phyloP scores from a whole-genome alignment of 345 rosid genomes.

The Acer yangbiense region DNA sequence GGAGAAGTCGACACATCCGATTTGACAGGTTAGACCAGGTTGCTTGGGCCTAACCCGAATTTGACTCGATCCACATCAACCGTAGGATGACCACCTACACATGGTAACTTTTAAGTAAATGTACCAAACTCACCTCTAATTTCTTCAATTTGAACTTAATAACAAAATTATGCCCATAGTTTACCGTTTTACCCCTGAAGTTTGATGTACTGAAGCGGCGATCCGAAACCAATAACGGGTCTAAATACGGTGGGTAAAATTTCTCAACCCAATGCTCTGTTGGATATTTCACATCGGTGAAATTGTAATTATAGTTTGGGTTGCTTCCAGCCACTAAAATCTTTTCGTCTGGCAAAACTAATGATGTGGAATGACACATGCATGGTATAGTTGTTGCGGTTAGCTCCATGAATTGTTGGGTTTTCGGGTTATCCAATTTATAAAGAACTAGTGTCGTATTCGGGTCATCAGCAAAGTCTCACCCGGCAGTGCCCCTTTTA shows the following conservation, averaged over 20 bases:
- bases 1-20: too few relatives aligned
- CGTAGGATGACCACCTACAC: neutral
- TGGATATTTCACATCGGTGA: constrained; percentile 28
- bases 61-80: too few relatives aligned
- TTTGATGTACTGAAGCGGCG: constrained; percentile 14
- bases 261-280: constrained; percentile 46
- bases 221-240: neutral
- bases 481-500: constrained; percentile 33
- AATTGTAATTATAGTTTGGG: constrained; percentile 36
- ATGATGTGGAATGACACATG: constrained; percentile 46
- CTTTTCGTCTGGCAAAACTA: constrained; percentile 38
- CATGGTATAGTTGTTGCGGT: constrained; percentile 34
- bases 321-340: constrained; percentile 52
- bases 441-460: constrained; percentile 33
- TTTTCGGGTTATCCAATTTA: constrained; percentile 13
- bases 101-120: constrained; percentile 38
- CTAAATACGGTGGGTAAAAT: constrained; percentile 52
- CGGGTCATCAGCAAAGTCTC: constrained; percentile 37
- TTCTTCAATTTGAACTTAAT: constrained; percentile 13
- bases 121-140: neutral
- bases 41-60: too few relatives aligned
- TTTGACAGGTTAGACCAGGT: too few relatives aligned
- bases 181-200: neutral
- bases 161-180: constrained; percentile 7
- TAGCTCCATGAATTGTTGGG: constrained; percentile 26